phyloP scores from a whole-genome alignment of 2,329 filamentous ascomycete species.

The Trichoderma koningii region DNA sequence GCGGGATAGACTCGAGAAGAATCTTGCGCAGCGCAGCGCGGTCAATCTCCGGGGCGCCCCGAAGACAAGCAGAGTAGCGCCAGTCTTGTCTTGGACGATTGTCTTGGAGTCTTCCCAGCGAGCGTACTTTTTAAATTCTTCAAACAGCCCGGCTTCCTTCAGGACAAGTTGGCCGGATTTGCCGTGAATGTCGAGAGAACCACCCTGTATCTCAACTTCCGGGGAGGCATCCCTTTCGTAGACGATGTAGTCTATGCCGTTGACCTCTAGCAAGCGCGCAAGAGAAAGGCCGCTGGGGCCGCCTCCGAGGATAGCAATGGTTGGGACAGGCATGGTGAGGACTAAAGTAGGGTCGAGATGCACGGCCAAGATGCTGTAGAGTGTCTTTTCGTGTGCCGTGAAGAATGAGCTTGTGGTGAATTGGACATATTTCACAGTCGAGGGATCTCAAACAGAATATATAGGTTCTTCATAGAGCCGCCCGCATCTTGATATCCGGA shows the following conservation, averaged over 20 bases:
- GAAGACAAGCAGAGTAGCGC: constrained; percentile 40
- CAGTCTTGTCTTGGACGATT: constrained; percentile 48
- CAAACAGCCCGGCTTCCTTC: constrained; percentile 51
- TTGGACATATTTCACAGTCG: neutral
- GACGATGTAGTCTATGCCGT: constrained; percentile 49
- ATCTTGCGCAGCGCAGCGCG: constrained; percentile 45
- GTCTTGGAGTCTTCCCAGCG: constrained; percentile 52
- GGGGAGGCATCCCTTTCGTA: constrained; percentile 51
- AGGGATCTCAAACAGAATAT: neutral
- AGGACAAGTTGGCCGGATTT: constrained; percentile 54
- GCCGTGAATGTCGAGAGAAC: constrained; percentile 57
- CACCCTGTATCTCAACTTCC: constrained; percentile 52
- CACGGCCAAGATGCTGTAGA: neutral
- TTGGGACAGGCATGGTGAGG: constrained; percentile 15
- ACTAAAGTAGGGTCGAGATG: neutral
- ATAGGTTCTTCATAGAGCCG: neutral
- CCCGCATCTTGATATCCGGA: neutral
- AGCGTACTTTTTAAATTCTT: constrained; percentile 52
- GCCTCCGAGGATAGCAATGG: constrained; percentile 52
- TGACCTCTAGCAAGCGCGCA: constrained; percentile 53
- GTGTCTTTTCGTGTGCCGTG: neutral
- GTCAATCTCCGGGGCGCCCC: constrained; percentile 45
- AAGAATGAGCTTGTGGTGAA: neutral
- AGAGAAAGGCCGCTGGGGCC: constrained; percentile 46
- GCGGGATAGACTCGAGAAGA: constrained; percentile 47